A percentile compares a stretch with the other conserved stretches of the same genome.
These are phyloP conservation scores for Ammopiptanthus mongolicus DNA, from an alignment of 306 rosid genomes.

Conservation along the genomic window DNA sequence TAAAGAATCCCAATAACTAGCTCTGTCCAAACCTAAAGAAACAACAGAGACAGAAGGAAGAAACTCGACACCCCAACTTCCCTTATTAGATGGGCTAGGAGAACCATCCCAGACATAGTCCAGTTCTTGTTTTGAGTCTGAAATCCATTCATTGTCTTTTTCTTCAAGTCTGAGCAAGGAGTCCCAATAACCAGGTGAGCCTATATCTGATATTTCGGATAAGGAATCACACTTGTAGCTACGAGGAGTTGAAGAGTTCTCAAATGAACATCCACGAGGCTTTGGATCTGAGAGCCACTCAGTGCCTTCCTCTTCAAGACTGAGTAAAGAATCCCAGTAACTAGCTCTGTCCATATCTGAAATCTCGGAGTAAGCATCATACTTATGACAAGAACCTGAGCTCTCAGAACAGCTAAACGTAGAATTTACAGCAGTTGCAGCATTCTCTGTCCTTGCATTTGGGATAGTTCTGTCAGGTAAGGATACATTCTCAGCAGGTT, in stretches of 20 bases:
- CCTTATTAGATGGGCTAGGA: constrained; percentile 14
- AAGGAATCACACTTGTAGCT: constrained; percentile 19
- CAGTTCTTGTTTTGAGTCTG: constrained; percentile 1
- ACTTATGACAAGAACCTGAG: neutral
- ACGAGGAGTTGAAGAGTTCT: constrained; percentile 20
- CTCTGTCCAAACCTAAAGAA: constrained; percentile 18
- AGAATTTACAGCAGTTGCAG: neutral
- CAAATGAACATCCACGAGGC: neutral
- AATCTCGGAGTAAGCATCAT: constrained; percentile 8
- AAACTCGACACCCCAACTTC: constrained; percentile 4
- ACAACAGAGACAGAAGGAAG: neutral
- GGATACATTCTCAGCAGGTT: neutral
- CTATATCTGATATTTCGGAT: constrained; percentile 9
- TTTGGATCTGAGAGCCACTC: constrained; percentile 34
- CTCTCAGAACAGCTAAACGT: neutral
- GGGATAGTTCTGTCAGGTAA: neutral
- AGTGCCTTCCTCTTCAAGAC: constrained; percentile 37
- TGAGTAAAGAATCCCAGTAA: constrained; percentile 30
- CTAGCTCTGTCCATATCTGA: constrained; percentile 20
- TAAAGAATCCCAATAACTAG: constrained; percentile 27
- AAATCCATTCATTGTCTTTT: constrained; percentile 23
- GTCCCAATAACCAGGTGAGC: constrained; percentile 10
- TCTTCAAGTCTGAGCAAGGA: constrained; percentile 38
- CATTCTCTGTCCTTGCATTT: constrained; percentile 4
- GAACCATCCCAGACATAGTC: neutral